Percentiles rank a stretch among this genome's conserved stretches.
Evolutionary conservation across 73 alveolate genomes (phyloP).

Genomic region (Uronychia setigera): DNA sequence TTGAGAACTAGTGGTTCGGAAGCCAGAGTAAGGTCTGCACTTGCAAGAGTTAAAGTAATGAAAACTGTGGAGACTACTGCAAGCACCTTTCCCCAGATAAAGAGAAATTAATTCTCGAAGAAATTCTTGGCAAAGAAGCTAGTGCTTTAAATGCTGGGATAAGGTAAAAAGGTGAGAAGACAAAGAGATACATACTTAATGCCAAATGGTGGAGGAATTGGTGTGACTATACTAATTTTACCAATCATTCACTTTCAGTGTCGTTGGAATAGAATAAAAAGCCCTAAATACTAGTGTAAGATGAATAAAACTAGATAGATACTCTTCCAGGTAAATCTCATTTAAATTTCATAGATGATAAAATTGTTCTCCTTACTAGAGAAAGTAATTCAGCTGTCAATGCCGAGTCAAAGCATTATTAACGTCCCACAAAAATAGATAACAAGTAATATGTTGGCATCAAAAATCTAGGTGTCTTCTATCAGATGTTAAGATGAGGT

Average conservation of each 20-base stretch:
- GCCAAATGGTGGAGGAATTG: neutral
- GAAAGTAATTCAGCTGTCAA: neutral
- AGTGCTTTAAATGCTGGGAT: neutral
- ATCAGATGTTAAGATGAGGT: neutral
- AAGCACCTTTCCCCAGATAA: neutral
- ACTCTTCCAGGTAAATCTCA: neutral
- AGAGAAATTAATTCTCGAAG: neutral
- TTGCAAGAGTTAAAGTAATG: too few relatives aligned
- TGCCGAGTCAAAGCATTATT: too few relatives aligned
- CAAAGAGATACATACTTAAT: neutral
- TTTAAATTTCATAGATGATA: neutral
- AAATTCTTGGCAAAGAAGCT: too few relatives aligned
- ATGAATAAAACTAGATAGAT: too few relatives aligned
- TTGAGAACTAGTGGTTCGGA: too few relatives aligned
- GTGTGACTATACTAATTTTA: neutral
- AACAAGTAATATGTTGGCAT: neutral
- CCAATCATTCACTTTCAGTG: neutral
- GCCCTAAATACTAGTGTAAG: neutral
- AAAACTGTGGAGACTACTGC: neutral
- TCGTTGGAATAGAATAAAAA: neutral
- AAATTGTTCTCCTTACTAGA: neutral
- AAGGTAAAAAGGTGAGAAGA: neutral
- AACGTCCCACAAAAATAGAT: neutral
- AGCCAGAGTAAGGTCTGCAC: too few relatives aligned
- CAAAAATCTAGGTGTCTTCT: neutral